Evolutionary conservation across 2,329 filamentous ascomycete genomes (phyloP), one percentile per base, ranked within the genome.

Genomic region (Cercospora brassicicola): DNA sequence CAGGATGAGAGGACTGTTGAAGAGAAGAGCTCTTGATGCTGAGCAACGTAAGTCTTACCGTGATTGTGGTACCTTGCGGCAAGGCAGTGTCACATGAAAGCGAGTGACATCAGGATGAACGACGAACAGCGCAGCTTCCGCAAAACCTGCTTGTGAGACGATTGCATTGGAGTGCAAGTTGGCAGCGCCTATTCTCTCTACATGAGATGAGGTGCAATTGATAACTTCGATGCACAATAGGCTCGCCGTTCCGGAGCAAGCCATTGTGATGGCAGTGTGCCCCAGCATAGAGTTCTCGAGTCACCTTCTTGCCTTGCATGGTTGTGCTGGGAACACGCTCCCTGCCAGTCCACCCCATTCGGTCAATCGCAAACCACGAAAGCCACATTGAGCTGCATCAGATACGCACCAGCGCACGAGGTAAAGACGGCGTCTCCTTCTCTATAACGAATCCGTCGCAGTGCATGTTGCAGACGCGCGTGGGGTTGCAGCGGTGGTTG

Each of bases 31-130:
- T 57, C 26, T 18, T 53, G 48, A 55, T 55, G 48, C 23, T 30
- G 55, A 33, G 55, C 55, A 31, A 59, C 55, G 55, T 59, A 59
- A 59, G 28, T 59, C 30, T 33, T 33, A 36, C 55, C 55, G 55
- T 59, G 55, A 59, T 33, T 26, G 15, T 59, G 55, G 55, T 59
- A 18, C 55, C 55, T 36, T 31, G 55, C 28, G 28, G 55, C 30
- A 59, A 53, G 13, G 55, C 55, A 36, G 55, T 59, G 55, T 59
- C 55, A 59, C 55, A 59, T 59, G 55, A 31, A 59, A 59, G 55
- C 28, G n/a, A 33, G 55, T 59, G 55, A 59, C 55, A 59, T 59
- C 55, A 59, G 55, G 28, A 59, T 59, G 55, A 59, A 59, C 55
- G 55, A 31, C 31, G 55, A 13, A 36, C 55, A 23, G 28, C 31